Conservation (phyloP, 257 asterid genomes). For the Mitragyna speciosa region DNA sequence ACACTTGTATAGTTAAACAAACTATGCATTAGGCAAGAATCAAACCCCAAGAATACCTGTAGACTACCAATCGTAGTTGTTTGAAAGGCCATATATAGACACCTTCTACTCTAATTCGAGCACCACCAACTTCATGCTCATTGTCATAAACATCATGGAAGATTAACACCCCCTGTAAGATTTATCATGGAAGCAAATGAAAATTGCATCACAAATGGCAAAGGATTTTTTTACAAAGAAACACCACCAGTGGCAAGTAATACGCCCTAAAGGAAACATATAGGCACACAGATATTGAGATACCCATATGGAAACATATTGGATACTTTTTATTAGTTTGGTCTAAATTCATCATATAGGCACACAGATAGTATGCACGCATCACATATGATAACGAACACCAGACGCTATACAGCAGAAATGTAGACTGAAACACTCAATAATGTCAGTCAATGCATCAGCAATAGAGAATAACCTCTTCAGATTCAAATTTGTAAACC, state of each 20-base stretch:
- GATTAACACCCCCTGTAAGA: constrained; percentile 72
- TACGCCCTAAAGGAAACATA: constrained; percentile 9
- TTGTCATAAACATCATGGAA: constrained; percentile 90
- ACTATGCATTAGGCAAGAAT: neutral
- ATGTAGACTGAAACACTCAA: neutral
- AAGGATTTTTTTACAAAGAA: constrained; percentile 15
- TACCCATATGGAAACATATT: neutral
- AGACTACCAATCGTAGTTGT: constrained; percentile 92
- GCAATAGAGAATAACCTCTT: neutral
- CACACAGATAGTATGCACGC: neutral
- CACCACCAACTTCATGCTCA: constrained; percentile 68
- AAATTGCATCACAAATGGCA: constrained; percentile 23
- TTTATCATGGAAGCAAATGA: constrained; percentile 10
- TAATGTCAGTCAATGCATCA: neutral
- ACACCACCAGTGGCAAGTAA: constrained; percentile 1
- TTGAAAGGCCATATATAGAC: constrained; percentile 99
- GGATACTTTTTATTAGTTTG: neutral
- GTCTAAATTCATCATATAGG: neutral
- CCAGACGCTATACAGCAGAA: neutral
- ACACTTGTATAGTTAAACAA: no score
- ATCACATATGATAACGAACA: neutral
- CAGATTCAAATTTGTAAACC: neutral
- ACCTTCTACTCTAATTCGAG: constrained; percentile 92
- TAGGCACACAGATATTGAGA: no score
- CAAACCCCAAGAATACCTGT: constrained; percentile 49